Evolutionary conservation across 23 red algal species (phyloP).

Genomic region (Gracilaria gracilis): DNA sequence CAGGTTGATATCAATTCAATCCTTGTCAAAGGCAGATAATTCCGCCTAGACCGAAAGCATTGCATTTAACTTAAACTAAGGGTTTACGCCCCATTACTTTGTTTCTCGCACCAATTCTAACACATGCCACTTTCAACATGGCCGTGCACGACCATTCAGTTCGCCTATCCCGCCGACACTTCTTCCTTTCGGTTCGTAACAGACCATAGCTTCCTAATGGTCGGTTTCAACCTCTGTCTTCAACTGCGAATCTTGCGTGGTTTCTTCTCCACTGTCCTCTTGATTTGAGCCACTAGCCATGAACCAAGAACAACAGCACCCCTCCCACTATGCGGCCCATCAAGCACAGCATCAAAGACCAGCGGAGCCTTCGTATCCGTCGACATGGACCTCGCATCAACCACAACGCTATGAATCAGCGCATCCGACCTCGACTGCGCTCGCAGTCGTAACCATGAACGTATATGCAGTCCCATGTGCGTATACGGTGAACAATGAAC

Average conservation of each 20-base stretch:
- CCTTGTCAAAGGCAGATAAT: conserved; percentile 8
- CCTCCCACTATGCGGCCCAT: not conserved
- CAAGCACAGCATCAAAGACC: conserved; percentile 3
- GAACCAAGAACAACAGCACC: conserved; percentile 23
- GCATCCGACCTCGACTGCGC: not conserved
- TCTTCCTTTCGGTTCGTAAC: not conserved
- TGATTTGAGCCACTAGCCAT: not conserved
- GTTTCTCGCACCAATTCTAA: conserved; percentile 9
- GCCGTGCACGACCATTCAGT: conserved; percentile 23
- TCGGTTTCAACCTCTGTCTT: not conserved
- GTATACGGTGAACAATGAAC: conserved; percentile 53
- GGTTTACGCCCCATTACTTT: conserved; percentile 27
- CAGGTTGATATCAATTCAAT: conserved; percentile 24
- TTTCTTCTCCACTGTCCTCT: not conserved
- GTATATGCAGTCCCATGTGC: conserved; percentile 40
- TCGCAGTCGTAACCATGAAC: conserved; percentile 19
- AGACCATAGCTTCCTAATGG: not conserved
- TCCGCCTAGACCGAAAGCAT: not conserved
- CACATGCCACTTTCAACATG: not conserved
- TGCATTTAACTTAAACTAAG: not conserved
- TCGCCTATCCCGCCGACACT: not conserved
- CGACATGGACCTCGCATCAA: not conserved
- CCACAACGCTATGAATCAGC: not conserved
- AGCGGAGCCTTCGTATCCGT: conserved; percentile 11
- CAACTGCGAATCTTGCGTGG: not conserved